These are phyloP conservation scores for Hemileccinum impolitum DNA, from an alignment of 768 basidiomycete genomes.

Conservation along the genomic window DNA sequence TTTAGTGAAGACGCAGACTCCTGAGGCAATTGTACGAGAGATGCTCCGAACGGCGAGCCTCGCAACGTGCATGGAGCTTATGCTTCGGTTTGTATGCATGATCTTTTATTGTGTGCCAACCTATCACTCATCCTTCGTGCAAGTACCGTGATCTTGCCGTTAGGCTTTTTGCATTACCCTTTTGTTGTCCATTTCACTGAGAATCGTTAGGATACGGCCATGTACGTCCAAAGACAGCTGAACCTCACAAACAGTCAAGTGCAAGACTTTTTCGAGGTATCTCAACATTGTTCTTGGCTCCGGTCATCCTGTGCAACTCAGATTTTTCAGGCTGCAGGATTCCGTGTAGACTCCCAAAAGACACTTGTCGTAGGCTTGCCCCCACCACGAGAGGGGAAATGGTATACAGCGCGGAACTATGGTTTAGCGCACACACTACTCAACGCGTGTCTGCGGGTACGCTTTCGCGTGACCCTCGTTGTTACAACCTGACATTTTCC, in stretches of 20 bases:
- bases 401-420: conserved; percentile 40
- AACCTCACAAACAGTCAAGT: conserved; percentile 36
- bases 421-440: conserved; percentile 41
- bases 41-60: conserved; percentile 35
- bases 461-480: background rate
- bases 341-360: conserved; percentile 38
- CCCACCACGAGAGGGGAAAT: conserved; percentile 33
- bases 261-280: conserved; percentile 48
- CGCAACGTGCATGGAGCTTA: conserved; percentile 34
- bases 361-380: conserved; percentile 46
- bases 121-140: conserved; percentile 1
- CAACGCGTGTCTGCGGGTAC: conserved; percentile 35
- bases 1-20: conserved; percentile 41
- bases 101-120: background rate
- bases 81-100: conserved; percentile 34
- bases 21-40: conserved; percentile 38
- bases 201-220: conserved; percentile 38
- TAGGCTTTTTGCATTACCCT: background rate
- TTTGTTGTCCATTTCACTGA: background rate
- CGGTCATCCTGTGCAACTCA: background rate
- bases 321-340: conserved; percentile 35
- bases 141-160: conserved; percentile 44
- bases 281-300: background rate
- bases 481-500: background rate
- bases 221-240: conserved; percentile 43